Evolutionary conservation across 2,329 filamentous ascomycete genomes (phyloP).

Genomic region (Alternaria dauci): DNA sequence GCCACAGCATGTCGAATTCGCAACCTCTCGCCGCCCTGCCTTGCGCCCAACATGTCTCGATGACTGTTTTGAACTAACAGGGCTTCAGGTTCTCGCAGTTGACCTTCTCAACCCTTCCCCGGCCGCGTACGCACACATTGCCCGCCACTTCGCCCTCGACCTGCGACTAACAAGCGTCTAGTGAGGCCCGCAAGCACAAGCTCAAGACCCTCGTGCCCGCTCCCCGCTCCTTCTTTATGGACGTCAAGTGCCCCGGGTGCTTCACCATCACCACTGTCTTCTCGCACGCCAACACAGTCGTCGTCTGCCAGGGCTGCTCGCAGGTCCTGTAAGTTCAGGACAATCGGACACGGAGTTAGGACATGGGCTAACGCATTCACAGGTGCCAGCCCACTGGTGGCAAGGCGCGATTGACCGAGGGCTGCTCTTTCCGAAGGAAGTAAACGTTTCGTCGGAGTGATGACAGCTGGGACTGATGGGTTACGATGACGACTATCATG

Average conservation of each 20-base stretch:
- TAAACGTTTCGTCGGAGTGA: constrained; percentile 65
- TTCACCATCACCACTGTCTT: constrained; percentile 99
- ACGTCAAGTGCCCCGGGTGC: constrained; percentile 99
- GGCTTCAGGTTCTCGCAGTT: constrained; percentile 93
- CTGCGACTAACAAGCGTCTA: constrained; percentile 41
- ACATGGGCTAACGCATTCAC: constrained; percentile 35
- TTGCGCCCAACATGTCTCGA: constrained; percentile 23
- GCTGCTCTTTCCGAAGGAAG: constrained; percentile 99
- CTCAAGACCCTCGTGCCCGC: constrained; percentile 98
- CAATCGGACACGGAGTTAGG: constrained; percentile 4
- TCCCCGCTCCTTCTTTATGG: constrained; percentile 99
- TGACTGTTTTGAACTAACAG: constrained; percentile 24
- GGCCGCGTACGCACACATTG: constrained; percentile 65
- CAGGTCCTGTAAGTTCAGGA: constrained; percentile 74
- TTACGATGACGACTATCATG: constrained; percentile 51
- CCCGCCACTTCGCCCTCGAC: constrained; percentile 21
- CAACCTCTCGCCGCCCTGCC: constrained; percentile 23
- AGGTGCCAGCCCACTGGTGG: constrained; percentile 97
- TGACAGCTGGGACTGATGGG: constrained; percentile 45
- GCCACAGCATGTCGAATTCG: constrained; percentile 41
- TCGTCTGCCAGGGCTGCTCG: constrained; percentile 98
- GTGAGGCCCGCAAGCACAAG: constrained; percentile 99
- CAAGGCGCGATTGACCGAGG: constrained; percentile 98
- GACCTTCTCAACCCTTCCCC: constrained; percentile 99
- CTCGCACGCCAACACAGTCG: constrained; percentile 99